Conservation (phyloP, 768 basidiomycete genomes). For the Termitomyces sp. region DNA sequence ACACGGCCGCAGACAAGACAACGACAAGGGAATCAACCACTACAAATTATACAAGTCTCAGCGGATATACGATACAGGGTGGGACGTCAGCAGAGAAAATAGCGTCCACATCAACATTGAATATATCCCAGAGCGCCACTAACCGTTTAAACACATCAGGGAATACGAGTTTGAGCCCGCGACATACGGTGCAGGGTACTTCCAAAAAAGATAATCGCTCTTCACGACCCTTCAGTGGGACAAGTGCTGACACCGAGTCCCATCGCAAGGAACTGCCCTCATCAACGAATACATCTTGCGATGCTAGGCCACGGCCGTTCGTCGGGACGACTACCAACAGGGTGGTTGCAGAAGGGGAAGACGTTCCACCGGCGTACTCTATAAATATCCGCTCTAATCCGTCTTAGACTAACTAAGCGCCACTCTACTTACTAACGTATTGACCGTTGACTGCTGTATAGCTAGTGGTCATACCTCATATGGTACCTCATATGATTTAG, state of each 20-base stretch:
- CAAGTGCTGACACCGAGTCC: not conserved
- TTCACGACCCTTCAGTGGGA: not conserved
- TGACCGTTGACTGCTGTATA: too few species aligned
- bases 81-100: slow-evolving; percentile 4
- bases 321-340: not conserved
- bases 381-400: not conserved
- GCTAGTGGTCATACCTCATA: too few species aligned
- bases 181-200: not conserved
- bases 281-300: not conserved
- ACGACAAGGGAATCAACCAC: not conserved
- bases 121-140: not conserved
- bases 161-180: not conserved
- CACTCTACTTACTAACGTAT: not conserved
- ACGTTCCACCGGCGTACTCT: slow-evolving; percentile 4
- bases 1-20: not conserved
- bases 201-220: not conserved
- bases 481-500: too few species aligned
- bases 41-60: not conserved
- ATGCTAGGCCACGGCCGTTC: not conserved
- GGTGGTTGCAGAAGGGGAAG: not conserved
- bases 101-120: not conserved
- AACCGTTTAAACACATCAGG: not conserved
- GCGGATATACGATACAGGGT: slow-evolving; percentile 1
- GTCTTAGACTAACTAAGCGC: too few species aligned
- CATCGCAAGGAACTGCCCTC: not conserved